A percentile compares a stretch with the other conserved stretches of the same genome.
Conservation (phyloP, 768 basidiomycete species). For the Tulasnella sp. region DNA sequence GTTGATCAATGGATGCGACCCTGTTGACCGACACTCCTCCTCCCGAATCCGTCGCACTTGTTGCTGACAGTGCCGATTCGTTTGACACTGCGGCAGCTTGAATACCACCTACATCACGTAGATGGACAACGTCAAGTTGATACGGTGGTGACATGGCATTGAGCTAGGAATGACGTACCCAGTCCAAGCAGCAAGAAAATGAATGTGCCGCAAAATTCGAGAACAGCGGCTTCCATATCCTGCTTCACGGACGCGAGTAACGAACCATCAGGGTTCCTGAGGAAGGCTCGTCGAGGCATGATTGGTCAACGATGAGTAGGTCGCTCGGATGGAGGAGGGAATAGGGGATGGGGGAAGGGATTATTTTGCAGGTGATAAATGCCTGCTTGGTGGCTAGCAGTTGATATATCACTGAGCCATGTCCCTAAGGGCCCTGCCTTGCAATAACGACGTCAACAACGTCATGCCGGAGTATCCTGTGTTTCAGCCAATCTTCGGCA, state of each 20-base stretch:
- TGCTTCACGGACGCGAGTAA: background rate
- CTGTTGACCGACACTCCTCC: slow-evolving; percentile 17
- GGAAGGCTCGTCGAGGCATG: too few relatives aligned
- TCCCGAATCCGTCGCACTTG: slow-evolving; percentile 26
- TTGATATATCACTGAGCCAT: too few relatives aligned
- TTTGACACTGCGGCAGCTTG: slow-evolving; percentile 37
- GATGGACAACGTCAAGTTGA: background rate
- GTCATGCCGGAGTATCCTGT: too few relatives aligned
- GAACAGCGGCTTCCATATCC: slow-evolving; percentile 16
- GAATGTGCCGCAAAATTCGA: slow-evolving; percentile 19
- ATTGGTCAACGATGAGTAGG: too few relatives aligned
- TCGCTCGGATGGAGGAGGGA: too few relatives aligned
- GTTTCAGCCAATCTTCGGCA: too few relatives aligned
- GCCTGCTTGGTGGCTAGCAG: too few relatives aligned
- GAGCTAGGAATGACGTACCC: background rate
- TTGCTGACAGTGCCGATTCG: slow-evolving; percentile 2
- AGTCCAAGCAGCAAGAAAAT: slow-evolving; percentile 55
- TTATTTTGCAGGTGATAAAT: too few relatives aligned
- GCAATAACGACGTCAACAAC: too few relatives aligned
- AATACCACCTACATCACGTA: slow-evolving; percentile 38
- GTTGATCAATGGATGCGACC: slow-evolving; percentile 29
- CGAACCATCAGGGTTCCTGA: background rate
- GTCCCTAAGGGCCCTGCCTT: too few relatives aligned
- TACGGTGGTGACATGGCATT: background rate
- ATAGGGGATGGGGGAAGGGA: too few relatives aligned